These are phyloP conservation scores for Wickerhamiella lipophila DNA, from an alignment of 805 yeast genomes.

Conservation along the genomic window DNA sequence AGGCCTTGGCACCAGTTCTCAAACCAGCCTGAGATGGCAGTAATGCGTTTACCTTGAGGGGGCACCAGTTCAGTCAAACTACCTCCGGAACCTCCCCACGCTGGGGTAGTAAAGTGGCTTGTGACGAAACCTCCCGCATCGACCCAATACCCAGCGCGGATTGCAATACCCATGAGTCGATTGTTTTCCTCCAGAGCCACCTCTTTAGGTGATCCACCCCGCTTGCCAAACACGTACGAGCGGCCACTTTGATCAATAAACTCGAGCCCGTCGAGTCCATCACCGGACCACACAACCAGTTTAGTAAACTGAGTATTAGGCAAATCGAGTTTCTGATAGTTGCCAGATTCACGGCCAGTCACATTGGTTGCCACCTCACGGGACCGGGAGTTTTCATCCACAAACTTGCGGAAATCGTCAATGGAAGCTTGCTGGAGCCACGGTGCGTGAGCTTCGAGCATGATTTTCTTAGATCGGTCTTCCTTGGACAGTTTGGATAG, in stretches of 20 bases:
- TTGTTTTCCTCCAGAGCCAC: slow-evolving; percentile 49
- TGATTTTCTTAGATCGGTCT: slow-evolving; percentile 30
- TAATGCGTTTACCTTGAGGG: slow-evolving; percentile 48
- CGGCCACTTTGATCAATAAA: slow-evolving; percentile 31
- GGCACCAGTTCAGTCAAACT: slow-evolving; percentile 46
- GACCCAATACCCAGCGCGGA: slow-evolving; percentile 77
- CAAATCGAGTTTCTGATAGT: slow-evolving; percentile 12
- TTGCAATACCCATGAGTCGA: slow-evolving; percentile 41
- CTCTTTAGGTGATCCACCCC: slow-evolving; percentile 34
- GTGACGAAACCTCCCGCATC: slow-evolving; percentile 75
- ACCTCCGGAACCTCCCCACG: slow-evolving; percentile 61
- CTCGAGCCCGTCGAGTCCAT: slow-evolving; percentile 71
- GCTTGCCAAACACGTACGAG: slow-evolving; percentile 27
- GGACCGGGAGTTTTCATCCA: background rate
- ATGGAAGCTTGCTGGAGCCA: slow-evolving; percentile 40
- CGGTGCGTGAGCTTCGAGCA: slow-evolving; percentile 22
- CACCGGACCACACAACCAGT: slow-evolving; percentile 59
- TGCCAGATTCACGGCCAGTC: slow-evolving; percentile 20
- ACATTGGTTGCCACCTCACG: slow-evolving; percentile 6
- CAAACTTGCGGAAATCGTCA: slow-evolving; percentile 35
- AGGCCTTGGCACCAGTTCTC: slow-evolving; percentile 64
- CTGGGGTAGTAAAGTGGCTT: slow-evolving; percentile 28
- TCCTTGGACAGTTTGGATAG: slow-evolving; percentile 29
- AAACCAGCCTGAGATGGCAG: slow-evolving; percentile 61
- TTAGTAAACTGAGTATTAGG: slow-evolving; percentile 23